Evolutionary conservation across 2,329 filamentous ascomycete species (phyloP).

Genomic region (Calonectria multiphialidica): DNA sequence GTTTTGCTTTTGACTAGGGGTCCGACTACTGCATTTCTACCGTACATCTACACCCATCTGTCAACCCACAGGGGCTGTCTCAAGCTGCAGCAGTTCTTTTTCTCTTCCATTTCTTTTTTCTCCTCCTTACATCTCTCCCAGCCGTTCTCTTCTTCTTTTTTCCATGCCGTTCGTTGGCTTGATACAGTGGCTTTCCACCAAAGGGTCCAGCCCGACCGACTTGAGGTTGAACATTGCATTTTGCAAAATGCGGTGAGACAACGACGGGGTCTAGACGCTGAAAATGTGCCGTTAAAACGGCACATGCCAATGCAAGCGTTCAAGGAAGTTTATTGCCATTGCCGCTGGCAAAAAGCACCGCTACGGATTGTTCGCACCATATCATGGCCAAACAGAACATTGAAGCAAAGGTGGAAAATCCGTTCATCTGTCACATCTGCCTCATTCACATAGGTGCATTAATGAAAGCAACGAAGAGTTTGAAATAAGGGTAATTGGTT

Average conservation of each 20-base stretch:
- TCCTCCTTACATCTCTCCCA: not conserved
- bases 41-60: not conserved
- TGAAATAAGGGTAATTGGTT: conserved; percentile 17
- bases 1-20: not conserved
- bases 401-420: not conserved
- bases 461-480: not conserved
- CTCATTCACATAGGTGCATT: not conserved
- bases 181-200: not conserved
- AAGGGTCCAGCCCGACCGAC: not conserved
- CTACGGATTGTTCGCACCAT: not conserved
- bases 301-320: not conserved
- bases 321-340: not conserved
- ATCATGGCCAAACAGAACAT: not conserved
- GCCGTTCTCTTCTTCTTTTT: not conserved
- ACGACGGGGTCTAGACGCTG: not conserved
- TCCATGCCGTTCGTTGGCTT: not conserved
- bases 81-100: not conserved
- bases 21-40: not conserved
- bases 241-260: not conserved
- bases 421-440: not conserved
- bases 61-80: not conserved
- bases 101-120: not conserved
- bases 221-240: not conserved
- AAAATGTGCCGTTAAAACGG: not conserved
- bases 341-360: not conserved